Evolutionary conservation across 1,284 basidiomycete species (phyloP), one percentile per base, ranked within the genome.

Genomic region (Kalmanozyma brasiliensis): DNA sequence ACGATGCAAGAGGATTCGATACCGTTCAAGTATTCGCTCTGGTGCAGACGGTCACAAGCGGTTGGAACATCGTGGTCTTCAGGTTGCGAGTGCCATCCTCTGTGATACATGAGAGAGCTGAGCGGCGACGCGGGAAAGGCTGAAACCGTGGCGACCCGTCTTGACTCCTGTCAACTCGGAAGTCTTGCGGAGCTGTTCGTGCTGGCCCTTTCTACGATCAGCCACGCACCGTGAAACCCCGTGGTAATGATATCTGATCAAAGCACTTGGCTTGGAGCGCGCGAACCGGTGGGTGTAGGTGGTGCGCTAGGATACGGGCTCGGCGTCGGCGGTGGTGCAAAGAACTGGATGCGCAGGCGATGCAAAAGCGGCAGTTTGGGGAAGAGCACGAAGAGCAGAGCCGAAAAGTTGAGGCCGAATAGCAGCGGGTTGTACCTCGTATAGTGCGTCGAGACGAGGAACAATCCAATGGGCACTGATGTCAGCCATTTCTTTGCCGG

Each of bases 401-500:
- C 91, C 3, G 89, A 86, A 69, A 98, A 87, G 82, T 98, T 98
- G 80, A 99, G 85, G 20, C 91, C 89, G 82, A 99, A 99, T 36
- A 96, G 82, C 86, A 90, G 91, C 19, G 92, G 93, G 79, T 93
- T 91, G 43, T 83, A 84, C 42, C 76, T 68, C 3, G 95, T 97
- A 85, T 98, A 99, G 83, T 98, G 95, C 0, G 96, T 99, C 20
- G 95, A 98, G 51, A 93, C 89, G 43, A 99, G 87, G 85, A 98
- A 98, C 93, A 99, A 85, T 32, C 88, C 87, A 76, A 98, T 91
- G 2, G 95, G 95, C 9, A 96, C 89, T 57, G 88, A 90, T 53
- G 96, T 89, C 36, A 99, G 85, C 93, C 94, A 98, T 83, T 99
- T 99, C 85, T 95, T 97, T 3, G 95, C 90, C 0, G 95, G 95